Conservation (phyloP, 2,329 filamentous ascomycete genomes). For the Huntiella abstrusa region DNA sequence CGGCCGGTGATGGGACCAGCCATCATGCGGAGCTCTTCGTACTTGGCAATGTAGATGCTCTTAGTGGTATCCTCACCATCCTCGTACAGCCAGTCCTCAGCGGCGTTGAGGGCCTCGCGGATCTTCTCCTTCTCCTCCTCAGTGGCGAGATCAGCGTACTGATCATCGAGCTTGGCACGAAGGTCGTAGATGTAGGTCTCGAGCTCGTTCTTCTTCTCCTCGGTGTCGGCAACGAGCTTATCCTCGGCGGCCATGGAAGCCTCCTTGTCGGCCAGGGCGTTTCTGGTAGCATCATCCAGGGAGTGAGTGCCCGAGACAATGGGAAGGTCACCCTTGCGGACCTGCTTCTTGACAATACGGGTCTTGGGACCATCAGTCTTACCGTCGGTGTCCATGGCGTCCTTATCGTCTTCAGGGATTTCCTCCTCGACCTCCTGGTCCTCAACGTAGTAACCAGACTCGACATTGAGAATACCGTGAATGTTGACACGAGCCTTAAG, state of each 20-base stretch:
- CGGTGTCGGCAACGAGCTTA: slow-evolving; percentile 93
- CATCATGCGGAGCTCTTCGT: slow-evolving; percentile 82
- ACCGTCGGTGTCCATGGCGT: slow-evolving; percentile 25
- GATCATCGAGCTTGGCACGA: slow-evolving; percentile 83
- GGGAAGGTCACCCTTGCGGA: slow-evolving; percentile 88
- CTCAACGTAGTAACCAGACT: slow-evolving; percentile 95
- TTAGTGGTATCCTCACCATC: slow-evolving; percentile 91
- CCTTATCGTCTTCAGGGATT: slow-evolving; percentile 46
- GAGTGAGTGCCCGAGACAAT: slow-evolving; percentile 68
- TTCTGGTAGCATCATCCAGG: slow-evolving; percentile 50
- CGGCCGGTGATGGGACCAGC: slow-evolving; percentile 84
- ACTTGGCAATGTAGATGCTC: slow-evolving; percentile 83
- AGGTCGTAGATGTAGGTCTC: slow-evolving; percentile 96
- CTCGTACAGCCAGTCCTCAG: slow-evolving; percentile 97
- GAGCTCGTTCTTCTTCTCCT: slow-evolving; percentile 99
- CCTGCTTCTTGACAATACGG: slow-evolving; percentile 98
- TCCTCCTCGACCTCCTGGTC: slow-evolving; percentile 95
- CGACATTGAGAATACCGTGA: slow-evolving; percentile 88
- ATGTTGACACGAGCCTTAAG: slow-evolving; percentile 94
- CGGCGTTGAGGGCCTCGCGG: slow-evolving; percentile 60
- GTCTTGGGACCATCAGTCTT: slow-evolving; percentile 54
- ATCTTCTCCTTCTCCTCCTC: slow-evolving; percentile 87
- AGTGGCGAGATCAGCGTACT: slow-evolving; percentile 71
- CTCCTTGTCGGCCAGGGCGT: slow-evolving; percentile 61
- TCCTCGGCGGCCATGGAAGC: slow-evolving; percentile 89